Percentiles rank a stretch among this genome's conserved stretches.
These are phyloP conservation scores for Adansonia gregorii DNA, from an alignment of 441 rosid species.

Conservation along the genomic window DNA sequence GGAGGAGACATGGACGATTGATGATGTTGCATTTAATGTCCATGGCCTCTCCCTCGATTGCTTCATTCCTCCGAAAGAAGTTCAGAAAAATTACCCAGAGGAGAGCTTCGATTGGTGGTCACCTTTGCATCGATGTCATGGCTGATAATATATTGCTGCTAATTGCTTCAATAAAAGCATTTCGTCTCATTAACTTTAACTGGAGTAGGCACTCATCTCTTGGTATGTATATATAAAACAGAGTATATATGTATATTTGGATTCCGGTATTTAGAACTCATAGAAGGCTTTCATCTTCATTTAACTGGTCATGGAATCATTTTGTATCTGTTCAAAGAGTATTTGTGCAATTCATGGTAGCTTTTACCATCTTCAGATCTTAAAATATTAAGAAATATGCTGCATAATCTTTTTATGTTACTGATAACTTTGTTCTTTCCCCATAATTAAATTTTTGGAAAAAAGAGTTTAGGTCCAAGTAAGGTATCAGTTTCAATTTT, in stretches of 20 bases:
- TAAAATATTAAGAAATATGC: not conserved
- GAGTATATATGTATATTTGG: not conserved
- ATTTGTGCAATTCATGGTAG: not conserved
- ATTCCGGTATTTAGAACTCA: not conserved
- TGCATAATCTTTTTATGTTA: not conserved
- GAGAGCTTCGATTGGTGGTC: conserved; percentile 47
- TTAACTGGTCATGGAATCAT: conserved; percentile 11
- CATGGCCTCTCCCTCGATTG: conserved; percentile 78
- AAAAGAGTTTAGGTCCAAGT: not conserved
- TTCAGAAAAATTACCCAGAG: conserved; percentile 45
- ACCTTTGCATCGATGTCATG: conserved; percentile 28
- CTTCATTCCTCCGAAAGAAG: conserved; percentile 85
- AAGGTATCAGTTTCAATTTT: not conserved
- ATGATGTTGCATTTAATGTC: conserved; percentile 83
- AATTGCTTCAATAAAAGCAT: not conserved
- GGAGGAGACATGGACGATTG: conserved; percentile 84
- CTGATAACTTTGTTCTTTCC: not conserved
- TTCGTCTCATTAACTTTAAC: conserved; percentile 19
- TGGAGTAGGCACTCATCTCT: conserved; percentile 13
- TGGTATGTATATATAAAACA: conserved; percentile 11
- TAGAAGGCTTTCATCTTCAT: conserved; percentile 18
- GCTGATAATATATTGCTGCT: not conserved
- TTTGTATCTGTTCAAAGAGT: not conserved
- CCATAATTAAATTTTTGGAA: not conserved
- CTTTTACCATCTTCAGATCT: not conserved